A percentile compares a stretch with the other conserved stretches of the same genome.
Conservation (phyloP, 2,329 filamentous ascomycete genomes). For the Salinomyces thailandicus region DNA sequence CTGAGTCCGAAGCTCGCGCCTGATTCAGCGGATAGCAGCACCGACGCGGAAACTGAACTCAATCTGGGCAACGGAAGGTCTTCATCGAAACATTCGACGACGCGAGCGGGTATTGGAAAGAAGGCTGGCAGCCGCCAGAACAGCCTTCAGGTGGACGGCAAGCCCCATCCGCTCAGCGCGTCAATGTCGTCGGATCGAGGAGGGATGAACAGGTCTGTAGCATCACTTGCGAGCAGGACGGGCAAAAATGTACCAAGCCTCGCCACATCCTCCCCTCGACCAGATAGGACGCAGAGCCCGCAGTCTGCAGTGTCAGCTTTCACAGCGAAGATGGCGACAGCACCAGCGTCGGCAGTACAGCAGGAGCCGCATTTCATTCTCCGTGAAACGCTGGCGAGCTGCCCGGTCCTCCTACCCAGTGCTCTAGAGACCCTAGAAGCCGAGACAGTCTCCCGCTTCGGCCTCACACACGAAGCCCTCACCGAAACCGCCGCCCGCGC, state of each 20-base stretch:
- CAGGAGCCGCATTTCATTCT: slow-evolving; percentile 39
- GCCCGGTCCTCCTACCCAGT: slow-evolving; percentile 53
- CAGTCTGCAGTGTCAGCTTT: slow-evolving; percentile 13
- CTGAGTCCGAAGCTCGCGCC: slow-evolving; percentile 46
- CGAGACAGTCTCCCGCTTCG: slow-evolving; percentile 76
- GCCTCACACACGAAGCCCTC: slow-evolving; percentile 80
- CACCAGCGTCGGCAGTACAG: slow-evolving; percentile 21
- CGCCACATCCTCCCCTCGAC: not conserved
- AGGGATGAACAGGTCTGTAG: slow-evolving; percentile 2
- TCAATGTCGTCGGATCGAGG: not conserved
- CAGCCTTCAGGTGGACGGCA: slow-evolving; percentile 31
- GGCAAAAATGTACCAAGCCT: slow-evolving; percentile 15
- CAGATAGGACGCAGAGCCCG: not conserved
- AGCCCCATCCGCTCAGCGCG: slow-evolving; percentile 21
- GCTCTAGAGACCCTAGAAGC: slow-evolving; percentile 92
- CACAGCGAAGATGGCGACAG: slow-evolving; percentile 13
- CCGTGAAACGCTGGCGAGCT: slow-evolving; percentile 44
- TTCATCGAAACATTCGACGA: slow-evolving; percentile 22
- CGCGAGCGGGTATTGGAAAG: slow-evolving; percentile 14
- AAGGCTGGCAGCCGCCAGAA: slow-evolving; percentile 28
- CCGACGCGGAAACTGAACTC: slow-evolving; percentile 27
- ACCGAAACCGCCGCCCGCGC: slow-evolving; percentile 83
- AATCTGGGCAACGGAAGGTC: slow-evolving; percentile 24
- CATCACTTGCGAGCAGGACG: slow-evolving; percentile 29
- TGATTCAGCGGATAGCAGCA: slow-evolving; percentile 21